These are phyloP conservation scores for Ustilago tritici DNA, from an alignment of 1,284 basidiomycete species.

Conservation along the genomic window DNA sequence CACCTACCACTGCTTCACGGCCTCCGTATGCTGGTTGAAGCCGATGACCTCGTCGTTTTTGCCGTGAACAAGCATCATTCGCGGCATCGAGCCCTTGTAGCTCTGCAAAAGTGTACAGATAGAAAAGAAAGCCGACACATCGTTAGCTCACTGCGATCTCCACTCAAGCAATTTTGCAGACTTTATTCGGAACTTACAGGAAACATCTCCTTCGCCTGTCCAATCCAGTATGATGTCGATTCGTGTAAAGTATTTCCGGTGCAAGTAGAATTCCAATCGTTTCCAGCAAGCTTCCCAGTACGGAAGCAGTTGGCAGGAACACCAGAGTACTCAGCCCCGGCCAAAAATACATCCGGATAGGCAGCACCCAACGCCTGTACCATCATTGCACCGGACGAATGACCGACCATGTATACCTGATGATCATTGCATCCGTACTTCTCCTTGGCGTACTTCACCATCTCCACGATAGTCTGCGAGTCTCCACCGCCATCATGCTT, in stretches of 20 bases:
- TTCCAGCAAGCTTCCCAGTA: neutral
- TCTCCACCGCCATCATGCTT: conserved; percentile 33
- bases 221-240: conserved; percentile 16
- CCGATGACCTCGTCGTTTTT: conserved; percentile 16
- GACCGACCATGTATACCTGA: conserved; percentile 16
- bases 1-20: conserved; percentile 29
- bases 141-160: no score
- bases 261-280: conserved; percentile 28
- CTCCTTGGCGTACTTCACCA: conserved; percentile 26
- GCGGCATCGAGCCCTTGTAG: conserved; percentile 11
- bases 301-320: conserved; percentile 33
- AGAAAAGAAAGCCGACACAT: no score
- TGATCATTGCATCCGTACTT: conserved; percentile 22
- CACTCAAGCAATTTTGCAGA: neutral
- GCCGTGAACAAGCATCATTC: conserved; percentile 39
- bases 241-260: conserved; percentile 13
- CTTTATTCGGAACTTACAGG: neutral
- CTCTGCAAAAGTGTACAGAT: neutral
- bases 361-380: conserved; percentile 11
- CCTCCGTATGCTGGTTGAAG: conserved; percentile 28
- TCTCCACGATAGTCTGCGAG: conserved; percentile 17
- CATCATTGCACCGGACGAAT: conserved; percentile 28
- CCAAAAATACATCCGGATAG: conserved; percentile 22
- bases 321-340: conserved; percentile 21
- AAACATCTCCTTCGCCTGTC: conserved; percentile 20